A percentile compares a stretch with the other conserved stretches of the same genome.
phyloP scores from a whole-genome alignment of 1,139 yeast genomes.

The Hansenula anomala region DNA sequence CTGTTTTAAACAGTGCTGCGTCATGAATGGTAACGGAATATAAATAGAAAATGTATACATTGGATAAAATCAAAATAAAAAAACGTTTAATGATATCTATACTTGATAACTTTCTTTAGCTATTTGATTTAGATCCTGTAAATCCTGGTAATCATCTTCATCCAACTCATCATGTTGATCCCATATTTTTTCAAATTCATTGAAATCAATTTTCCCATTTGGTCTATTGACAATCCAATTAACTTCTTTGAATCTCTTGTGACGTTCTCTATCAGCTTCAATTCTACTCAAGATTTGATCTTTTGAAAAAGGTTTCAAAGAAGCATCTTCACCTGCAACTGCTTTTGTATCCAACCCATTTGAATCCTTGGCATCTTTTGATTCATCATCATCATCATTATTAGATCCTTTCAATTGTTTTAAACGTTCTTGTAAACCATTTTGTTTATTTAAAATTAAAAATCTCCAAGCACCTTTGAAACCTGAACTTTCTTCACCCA shows the following conservation, averaged over 20 bases:
- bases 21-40: no score
- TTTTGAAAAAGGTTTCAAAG: constrained; percentile 30
- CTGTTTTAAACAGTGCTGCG: constrained; percentile 33
- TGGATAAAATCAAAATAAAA: no score
- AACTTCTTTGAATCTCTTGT: constrained; percentile 71
- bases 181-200: constrained; percentile 63
- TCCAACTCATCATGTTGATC: constrained; percentile 40
- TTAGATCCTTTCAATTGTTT: background rate
- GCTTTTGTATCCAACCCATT: constrained; percentile 2
- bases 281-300: constrained; percentile 66
- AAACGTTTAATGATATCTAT: background rate
- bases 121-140: constrained; percentile 50
- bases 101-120: constrained; percentile 28
- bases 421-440: constrained; percentile 45
- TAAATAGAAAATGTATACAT: background rate
- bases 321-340: background rate
- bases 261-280: constrained; percentile 86
- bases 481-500: no score
- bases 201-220: constrained; percentile 37
- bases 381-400: no score
- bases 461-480: constrained; percentile 50
- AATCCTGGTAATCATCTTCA: constrained; percentile 44
- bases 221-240: constrained; percentile 65
- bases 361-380: no score
- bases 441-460: constrained; percentile 41